Base-by-base conservation (phyloP, 2,329 filamentous ascomycete species). In the Pseudocercospora fijiensis region DNA sequence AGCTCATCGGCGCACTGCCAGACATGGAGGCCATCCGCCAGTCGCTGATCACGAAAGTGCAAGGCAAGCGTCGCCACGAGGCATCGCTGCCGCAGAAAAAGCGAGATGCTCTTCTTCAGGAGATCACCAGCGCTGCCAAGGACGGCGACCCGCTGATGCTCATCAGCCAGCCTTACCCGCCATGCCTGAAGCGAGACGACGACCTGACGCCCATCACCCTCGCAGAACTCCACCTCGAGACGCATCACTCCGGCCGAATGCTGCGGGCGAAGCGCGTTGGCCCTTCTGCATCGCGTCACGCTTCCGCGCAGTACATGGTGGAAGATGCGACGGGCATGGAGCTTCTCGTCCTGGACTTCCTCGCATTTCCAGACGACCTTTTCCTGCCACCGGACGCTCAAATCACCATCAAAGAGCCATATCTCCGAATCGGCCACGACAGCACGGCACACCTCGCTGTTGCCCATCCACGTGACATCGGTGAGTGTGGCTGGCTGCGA, bases 271-370 rank as follows among this genome's bases (percentile, higher is more conserved):
- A 52, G 30, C 62, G 57, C 1, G 53, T 70, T 4, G 49, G 11
- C 26, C 9, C 22, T n/a, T 53, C 49, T 9, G 26, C 13, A 10
- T 53, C 22, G 4, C 16, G 26, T 13, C 9, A 53, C n/a, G 22
- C 11, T 2, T 53, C 49, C 13, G 49, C 49, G 16, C 52, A 65
- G 30, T 69, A 64, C 22, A 64, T 57, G 60, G 66, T 80, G 70
- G 65, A 74, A 61, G 71, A 81, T 73, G 55, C 78, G 65, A 26
- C 75, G 61, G 62, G 78, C 71, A 68, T 78, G 70, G 69, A 80
- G 52, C 67, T 68, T 49, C 30, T 65, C 6, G 26, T 51, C 5
- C 5, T 53, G 20, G 22, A 53, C 0, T 53, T 53, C 7, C 49
- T 53, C 6, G 24, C 49, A 26, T 28, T 61, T 1, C 28, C 61